Base-by-base conservation (phyloP, 805 yeast species). In the Starmerella vitae region DNA sequence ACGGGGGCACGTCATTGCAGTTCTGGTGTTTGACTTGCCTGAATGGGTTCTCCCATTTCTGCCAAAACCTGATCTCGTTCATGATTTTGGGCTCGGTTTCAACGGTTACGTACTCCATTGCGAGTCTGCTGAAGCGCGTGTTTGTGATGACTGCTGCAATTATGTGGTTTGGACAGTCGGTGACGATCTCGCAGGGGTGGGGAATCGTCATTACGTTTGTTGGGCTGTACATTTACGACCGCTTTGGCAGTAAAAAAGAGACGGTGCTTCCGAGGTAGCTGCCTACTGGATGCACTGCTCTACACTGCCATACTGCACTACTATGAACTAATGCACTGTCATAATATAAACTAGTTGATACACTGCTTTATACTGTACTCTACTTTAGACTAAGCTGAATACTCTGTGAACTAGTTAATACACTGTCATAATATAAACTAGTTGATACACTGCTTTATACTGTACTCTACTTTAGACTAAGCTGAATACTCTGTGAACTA, bases 121-220 rank as follows among this genome's bases (percentile, higher is more conserved):
- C 94, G 3, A 75, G 82, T 31, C 70, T 85, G 71, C 71, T 85
- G 72, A 85, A 85, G 61, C 73, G 94, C 52, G 79, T 85, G n/a
- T 79, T 82, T 1, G 72, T 85, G 22, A 84, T 85, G 31, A 68
- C 78, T 1, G 77, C 78, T 1, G 81, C 94, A 50, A 80, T 86
- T 63, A 42, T 78, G 30, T 71, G 69, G 65, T 69, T 67, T 27
- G 77, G 77, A 20, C 68, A 66, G 49, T 47, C 42, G 20, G 63
- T 65, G 15, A 46, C 59, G 2, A 39, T 43, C 6, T 37, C 56
- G 17, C 69, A 64, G 42, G 62, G 58, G 15, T 62, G 62, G 59
- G 69, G 69, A 7, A 63, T 64, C 28, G 42, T 53, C 31, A 46
- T 65, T 39, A 64, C 69, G 10, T 62, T 61, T 44, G 39, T 46